These are phyloP conservation scores for Boletus speciosus DNA, from an alignment of 768 basidiomycete genomes.

Conservation along the genomic window DNA sequence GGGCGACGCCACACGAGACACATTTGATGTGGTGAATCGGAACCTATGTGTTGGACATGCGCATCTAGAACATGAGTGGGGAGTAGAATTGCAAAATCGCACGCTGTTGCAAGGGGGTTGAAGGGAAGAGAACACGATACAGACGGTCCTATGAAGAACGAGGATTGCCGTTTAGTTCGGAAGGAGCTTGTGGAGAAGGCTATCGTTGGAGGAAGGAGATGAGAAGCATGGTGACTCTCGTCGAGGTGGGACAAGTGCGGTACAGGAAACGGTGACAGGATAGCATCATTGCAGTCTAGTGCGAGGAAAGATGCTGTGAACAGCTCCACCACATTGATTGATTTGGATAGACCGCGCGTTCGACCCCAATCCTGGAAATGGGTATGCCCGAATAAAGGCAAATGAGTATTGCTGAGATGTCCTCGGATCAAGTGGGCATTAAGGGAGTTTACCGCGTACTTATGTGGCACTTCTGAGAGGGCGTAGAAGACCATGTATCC, in stretches of 20 bases:
- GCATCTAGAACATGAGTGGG: constrained; percentile 3
- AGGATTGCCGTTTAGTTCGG: constrained; percentile 18
- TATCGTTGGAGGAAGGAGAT: constrained; percentile 9
- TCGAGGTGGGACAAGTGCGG: constrained; percentile 4
- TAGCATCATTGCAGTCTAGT: constrained; percentile 1
- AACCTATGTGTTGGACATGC: constrained; percentile 7
- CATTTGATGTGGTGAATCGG: background rate
- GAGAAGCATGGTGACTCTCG: constrained; percentile 15
- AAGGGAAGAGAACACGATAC: constrained; percentile 4
- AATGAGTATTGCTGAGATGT: background rate
- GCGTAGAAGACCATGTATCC: background rate
- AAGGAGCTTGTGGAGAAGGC: constrained; percentile 21
- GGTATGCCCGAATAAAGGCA: background rate
- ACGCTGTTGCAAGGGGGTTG: constrained; percentile 1
- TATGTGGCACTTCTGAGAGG: background rate
- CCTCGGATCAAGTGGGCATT: constrained; percentile 14
- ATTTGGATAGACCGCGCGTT: background rate
- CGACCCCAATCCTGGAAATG: background rate
- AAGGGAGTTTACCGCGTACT: background rate
- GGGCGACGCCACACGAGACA: background rate
- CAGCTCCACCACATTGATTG: background rate
- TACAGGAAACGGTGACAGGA: background rate
- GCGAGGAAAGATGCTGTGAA: constrained; percentile 1
- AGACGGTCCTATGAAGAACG: constrained; percentile 3
- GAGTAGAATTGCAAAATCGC: constrained; percentile 18